phyloP scores from a whole-genome alignment of 768 basidiomycete genomes.

The Termitomyces sp. region DNA sequence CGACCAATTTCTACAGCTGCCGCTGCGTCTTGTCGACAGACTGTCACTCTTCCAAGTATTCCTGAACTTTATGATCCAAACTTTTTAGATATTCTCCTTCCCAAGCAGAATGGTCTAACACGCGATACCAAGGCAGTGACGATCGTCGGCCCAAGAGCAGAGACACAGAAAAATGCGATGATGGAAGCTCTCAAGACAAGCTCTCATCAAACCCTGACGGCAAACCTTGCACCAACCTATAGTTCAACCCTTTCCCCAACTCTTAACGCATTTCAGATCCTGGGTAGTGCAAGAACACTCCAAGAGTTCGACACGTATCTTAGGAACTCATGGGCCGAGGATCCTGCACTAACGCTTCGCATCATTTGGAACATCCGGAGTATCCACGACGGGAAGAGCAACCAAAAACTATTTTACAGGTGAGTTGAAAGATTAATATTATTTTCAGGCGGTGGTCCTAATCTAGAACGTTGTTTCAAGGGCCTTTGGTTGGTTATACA shows the following conservation, averaged over 20 bases:
- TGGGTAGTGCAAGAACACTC: constrained; percentile 25
- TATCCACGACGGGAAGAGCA: constrained; percentile 67
- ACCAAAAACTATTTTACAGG: constrained; percentile 60
- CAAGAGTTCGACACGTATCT: constrained; percentile 32
- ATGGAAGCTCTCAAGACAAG: constrained; percentile 49
- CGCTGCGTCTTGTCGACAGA: constrained; percentile 32
- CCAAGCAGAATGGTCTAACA: constrained; percentile 17
- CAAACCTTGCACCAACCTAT: constrained; percentile 49
- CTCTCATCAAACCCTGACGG: constrained; percentile 47
- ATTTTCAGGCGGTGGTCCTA: not conserved
- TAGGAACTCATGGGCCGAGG: constrained; percentile 51
- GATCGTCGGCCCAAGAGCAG: not conserved
- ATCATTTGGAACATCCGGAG: constrained; percentile 68
- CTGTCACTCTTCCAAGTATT: constrained; percentile 50
- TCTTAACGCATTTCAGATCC: constrained; percentile 45
- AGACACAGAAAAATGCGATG: constrained; percentile 42
- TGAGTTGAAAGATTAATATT: constrained; percentile 18
- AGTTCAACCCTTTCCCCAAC: constrained; percentile 48
- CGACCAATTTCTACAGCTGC: constrained; percentile 12
- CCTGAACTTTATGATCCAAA: constrained; percentile 55
- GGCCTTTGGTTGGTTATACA: constrained; percentile 65
- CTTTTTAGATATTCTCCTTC: constrained; percentile 57
- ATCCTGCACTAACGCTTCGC: constrained; percentile 53
- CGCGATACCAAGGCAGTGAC: not conserved
- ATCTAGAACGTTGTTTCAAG: too few relatives aligned